phyloP scores from a whole-genome alignment of 2,329 filamentous ascomycete genomes.

The Atkinsonella hypoxylon region DNA sequence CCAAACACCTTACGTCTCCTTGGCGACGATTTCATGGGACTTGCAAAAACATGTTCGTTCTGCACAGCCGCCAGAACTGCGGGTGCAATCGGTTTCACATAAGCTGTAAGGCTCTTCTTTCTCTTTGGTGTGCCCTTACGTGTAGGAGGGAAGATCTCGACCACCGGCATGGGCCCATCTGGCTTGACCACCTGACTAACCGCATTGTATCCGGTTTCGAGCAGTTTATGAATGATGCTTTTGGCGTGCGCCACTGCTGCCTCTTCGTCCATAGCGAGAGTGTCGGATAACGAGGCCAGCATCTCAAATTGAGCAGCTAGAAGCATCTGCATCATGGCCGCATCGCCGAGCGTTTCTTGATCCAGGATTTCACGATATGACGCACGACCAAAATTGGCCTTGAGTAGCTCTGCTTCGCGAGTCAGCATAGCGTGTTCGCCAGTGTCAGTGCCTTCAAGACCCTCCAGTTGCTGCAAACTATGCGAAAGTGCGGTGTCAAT shows the following conservation, averaged over 20 bases:
- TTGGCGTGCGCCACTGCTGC: conserved; percentile 74
- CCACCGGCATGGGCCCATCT: conserved; percentile 52
- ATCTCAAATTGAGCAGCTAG: conserved; percentile 89
- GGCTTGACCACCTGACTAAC: conserved; percentile 82
- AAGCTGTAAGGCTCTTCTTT: conserved; percentile 37
- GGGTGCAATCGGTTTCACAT: conserved; percentile 31
- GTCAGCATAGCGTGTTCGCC: conserved; percentile 58
- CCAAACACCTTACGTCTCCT: conserved; percentile 58
- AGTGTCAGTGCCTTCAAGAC: conserved; percentile 34
- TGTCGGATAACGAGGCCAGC: conserved; percentile 68
- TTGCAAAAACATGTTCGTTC: conserved; percentile 18
- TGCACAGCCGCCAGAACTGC: conserved; percentile 28
- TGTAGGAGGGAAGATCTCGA: conserved; percentile 58
- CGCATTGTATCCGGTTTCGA: conserved; percentile 63
- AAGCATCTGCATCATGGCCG: conserved; percentile 67
- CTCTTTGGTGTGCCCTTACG: conserved; percentile 69
- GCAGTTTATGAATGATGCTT: conserved; percentile 61
- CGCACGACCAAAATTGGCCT: conserved; percentile 71
- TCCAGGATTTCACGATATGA: conserved; percentile 66
- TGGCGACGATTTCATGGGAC: conserved; percentile 66
- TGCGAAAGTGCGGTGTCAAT: conserved; percentile 83
- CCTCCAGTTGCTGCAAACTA: conserved; percentile 65
- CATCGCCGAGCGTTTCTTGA: conserved; percentile 71
- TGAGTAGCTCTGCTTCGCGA: conserved; percentile 77
- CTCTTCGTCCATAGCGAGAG: conserved; percentile 69